Evolutionary conservation across 129 eudicot species (phyloP), one percentile per base, ranked within the genome.

Genomic region (Flaveria ramosissima): DNA sequence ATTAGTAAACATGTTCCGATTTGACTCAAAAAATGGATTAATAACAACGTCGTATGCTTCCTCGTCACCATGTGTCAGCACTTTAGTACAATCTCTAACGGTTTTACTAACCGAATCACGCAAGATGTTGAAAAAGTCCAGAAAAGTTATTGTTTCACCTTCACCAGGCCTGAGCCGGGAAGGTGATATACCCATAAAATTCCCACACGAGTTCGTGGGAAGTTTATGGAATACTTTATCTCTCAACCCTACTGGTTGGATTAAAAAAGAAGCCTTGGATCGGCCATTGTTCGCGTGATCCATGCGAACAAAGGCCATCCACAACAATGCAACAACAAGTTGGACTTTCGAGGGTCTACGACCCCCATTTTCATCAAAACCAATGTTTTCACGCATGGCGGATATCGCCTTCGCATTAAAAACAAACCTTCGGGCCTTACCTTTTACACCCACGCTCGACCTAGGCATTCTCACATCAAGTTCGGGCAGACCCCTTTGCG

Each of bases 331-430:
- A 0, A 68, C 47, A 13, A 84, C 85, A 52, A 81, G 51, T 62
- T 84, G 88, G 14, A 84, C 72, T 46, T 75, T 81, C n/a, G 80
- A 80, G 16, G 78, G 83, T 51, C 19, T 73, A 62, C 66, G 9
- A 26, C 41, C 12, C 13, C 43, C 68, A 0, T 50, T 68, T 5
- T 9, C 24, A 61, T 73, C 66, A 46, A 53, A 42, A 23, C 67
- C 70, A 30, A 64, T 62, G 41, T 3, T 67, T 11, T 30, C 41
- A 73, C 83, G 36, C 42, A 84, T 76, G 56, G 68, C 71, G 10
- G 65, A 20, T 48, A 84, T 81, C 3, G 60, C 85, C 30, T 84
- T 46, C 11, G 70, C 64, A 9, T 68, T 63, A 48, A 84, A 84
- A 30, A n/a, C 72, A 53, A 84, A 73, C 32, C 15, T 45, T 10